These are phyloP conservation scores for Raphanus hybrid DNA, from an alignment of 441 rosid genomes.

Conservation along the genomic window DNA sequence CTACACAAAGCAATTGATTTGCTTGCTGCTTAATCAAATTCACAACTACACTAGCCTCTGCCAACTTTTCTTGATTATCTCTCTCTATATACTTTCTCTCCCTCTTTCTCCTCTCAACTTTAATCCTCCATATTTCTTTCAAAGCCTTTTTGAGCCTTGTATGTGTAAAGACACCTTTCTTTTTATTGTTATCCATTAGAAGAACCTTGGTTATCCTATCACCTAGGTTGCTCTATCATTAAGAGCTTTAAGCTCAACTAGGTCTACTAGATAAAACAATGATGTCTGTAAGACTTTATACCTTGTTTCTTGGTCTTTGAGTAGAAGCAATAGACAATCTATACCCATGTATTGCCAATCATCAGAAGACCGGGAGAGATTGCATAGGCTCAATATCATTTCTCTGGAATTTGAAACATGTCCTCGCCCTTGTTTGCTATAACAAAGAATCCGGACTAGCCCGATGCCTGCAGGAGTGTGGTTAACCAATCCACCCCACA, in stretches of 20 bases:
- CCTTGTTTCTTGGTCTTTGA: slow-evolving; percentile 69
- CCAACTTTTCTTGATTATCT: slow-evolving; percentile 47
- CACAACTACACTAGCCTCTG: slow-evolving; percentile 49
- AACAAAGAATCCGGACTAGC: slow-evolving; percentile 60
- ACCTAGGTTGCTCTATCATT: slow-evolving; percentile 49
- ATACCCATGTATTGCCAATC: slow-evolving; percentile 76
- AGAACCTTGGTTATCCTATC: slow-evolving; percentile 57
- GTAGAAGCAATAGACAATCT: slow-evolving; percentile 69
- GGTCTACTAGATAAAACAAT: slow-evolving; percentile 58
- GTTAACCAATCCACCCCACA: slow-evolving; percentile 74
- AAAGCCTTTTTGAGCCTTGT: slow-evolving; percentile 57
- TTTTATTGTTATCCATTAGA: slow-evolving; percentile 57
- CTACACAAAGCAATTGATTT: slow-evolving; percentile 57
- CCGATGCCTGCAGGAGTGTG: slow-evolving; percentile 64
- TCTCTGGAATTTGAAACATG: slow-evolving; percentile 46
- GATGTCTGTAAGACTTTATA: slow-evolving; percentile 54
- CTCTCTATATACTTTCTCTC: slow-evolving; percentile 50
- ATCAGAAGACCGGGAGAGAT: slow-evolving; percentile 69
- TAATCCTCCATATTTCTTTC: slow-evolving; percentile 61
- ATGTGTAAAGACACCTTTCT: slow-evolving; percentile 53
- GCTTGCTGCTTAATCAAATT: slow-evolving; percentile 61
- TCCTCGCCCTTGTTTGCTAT: slow-evolving; percentile 58
- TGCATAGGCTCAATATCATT: slow-evolving; percentile 56
- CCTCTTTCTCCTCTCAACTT: slow-evolving; percentile 64
- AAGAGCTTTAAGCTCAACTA: slow-evolving; percentile 60